Evolutionary conservation across 305 asterid species (phyloP).

Genomic region (Fraxinus velutina): DNA sequence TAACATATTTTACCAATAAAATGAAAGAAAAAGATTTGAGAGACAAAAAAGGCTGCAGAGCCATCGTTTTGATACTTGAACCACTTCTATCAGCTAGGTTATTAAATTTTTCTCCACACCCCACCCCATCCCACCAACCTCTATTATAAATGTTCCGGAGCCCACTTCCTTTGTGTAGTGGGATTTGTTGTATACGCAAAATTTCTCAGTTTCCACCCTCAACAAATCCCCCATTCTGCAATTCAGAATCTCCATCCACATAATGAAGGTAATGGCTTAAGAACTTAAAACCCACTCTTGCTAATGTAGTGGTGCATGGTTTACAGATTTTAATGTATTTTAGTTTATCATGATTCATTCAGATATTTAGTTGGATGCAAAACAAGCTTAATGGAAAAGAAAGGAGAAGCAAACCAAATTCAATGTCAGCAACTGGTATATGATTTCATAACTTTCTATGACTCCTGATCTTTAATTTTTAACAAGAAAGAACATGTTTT

Average conservation of each 20-base stretch:
- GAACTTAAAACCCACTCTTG: background rate
- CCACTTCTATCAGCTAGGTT: conserved; percentile 21
- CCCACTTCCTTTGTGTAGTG: conserved; percentile 31
- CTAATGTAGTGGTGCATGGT: background rate
- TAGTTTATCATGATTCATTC: conserved; percentile 4
- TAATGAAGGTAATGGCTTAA: conserved; percentile 53
- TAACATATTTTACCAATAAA: background rate
- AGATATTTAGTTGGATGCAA: conserved; percentile 76
- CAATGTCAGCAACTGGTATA: conserved; percentile 34
- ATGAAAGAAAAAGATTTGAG: background rate
- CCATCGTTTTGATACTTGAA: conserved; percentile 47
- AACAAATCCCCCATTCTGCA: conserved; percentile 4
- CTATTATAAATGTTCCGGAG: conserved; percentile 26
- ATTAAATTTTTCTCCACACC: background rate
- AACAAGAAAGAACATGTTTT: background rate
- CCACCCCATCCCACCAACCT: background rate
- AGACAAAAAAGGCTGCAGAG: background rate
- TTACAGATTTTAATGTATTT: background rate
- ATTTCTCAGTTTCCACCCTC: conserved; percentile 23
- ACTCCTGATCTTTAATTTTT: background rate
- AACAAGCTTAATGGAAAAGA: conserved; percentile 45
- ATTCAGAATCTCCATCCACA: conserved; percentile 14
- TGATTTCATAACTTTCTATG: conserved; percentile 24
- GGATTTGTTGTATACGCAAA: conserved; percentile 27
- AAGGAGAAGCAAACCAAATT: conserved; percentile 26